Conservation (phyloP, 2,329 filamentous ascomycete genomes). For the Furcasterigmium sp. region DNA sequence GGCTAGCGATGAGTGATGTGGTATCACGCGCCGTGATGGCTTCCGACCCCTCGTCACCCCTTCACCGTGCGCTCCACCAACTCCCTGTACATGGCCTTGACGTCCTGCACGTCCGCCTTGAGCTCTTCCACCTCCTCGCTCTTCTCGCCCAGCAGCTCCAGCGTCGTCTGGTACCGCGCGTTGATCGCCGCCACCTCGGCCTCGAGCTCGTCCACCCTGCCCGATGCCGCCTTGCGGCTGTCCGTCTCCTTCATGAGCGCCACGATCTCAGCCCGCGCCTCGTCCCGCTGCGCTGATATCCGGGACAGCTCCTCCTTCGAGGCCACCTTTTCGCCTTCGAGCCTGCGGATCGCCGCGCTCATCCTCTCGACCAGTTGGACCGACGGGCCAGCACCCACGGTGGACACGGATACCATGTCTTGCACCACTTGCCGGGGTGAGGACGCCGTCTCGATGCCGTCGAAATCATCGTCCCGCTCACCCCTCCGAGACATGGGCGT, state of each 20-base stretch:
- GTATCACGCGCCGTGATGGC: too few relatives aligned
- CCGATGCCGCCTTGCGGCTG: conserved; percentile 54
- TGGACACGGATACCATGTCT: conserved; percentile 85
- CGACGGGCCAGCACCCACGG: conserved; percentile 82
- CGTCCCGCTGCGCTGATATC: conserved; percentile 80
- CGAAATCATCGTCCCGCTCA: conserved; percentile 43
- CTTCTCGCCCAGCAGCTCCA: conserved; percentile 96
- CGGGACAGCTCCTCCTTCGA: conserved; percentile 80
- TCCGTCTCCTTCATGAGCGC: conserved; percentile 83
- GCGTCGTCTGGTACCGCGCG: conserved; percentile 77
- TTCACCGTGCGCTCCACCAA: conserved; percentile 80
- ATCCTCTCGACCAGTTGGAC: conserved; percentile 95
- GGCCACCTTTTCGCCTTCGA: conserved; percentile 88
- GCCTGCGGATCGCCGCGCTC: conserved; percentile 83
- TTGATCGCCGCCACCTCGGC: conserved; percentile 63
- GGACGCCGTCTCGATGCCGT: conserved; percentile 48
- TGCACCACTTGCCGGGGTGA: conserved; percentile 68
- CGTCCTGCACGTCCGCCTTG: conserved; percentile 78
- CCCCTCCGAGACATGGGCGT: conserved; percentile 36
- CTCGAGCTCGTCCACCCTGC: conserved; percentile 61
- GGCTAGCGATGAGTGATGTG: too few relatives aligned
- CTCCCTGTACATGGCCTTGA: conserved; percentile 95
- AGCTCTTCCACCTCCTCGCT: conserved; percentile 92
- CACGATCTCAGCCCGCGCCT: conserved; percentile 89
- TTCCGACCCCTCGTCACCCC: conserved; percentile 31